phyloP scores from a whole-genome alignment of 148 eudicot genomes.

The Heliamphora exappendiculata region DNA sequence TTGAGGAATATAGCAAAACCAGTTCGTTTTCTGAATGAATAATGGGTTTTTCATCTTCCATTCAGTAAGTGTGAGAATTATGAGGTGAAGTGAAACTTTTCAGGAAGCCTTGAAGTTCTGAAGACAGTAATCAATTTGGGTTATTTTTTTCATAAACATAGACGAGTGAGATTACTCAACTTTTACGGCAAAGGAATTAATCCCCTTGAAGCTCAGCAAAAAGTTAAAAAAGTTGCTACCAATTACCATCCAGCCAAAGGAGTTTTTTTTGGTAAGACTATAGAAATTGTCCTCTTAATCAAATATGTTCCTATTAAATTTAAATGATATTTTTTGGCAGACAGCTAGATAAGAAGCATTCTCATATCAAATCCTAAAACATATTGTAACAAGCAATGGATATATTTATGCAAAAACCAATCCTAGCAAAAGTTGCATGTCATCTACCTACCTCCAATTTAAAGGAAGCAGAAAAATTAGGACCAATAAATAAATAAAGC shows the following conservation, averaged over 20 bases:
- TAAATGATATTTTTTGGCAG: too few species aligned
- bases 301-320: too few species aligned
- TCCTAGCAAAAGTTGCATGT: background rate
- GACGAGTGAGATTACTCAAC: background rate
- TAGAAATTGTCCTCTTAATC: background rate
- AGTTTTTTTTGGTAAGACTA: background rate
- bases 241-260: background rate
- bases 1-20: background rate
- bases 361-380: too few species aligned
- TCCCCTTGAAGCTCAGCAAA: background rate
- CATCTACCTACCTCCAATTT: background rate
- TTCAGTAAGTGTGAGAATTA: background rate
- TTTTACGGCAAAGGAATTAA: background rate
- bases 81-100: background rate
- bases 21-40: background rate
- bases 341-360: too few species aligned
- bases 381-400: too few species aligned
- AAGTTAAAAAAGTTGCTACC: background rate
- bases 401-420: background rate
- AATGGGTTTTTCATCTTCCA: background rate
- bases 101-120: background rate
- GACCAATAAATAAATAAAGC: background rate
- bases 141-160: background rate
- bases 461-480: background rate
- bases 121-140: background rate